Conservation (phyloP, 139 green algal species). For the Asterochloris sp. region DNA sequence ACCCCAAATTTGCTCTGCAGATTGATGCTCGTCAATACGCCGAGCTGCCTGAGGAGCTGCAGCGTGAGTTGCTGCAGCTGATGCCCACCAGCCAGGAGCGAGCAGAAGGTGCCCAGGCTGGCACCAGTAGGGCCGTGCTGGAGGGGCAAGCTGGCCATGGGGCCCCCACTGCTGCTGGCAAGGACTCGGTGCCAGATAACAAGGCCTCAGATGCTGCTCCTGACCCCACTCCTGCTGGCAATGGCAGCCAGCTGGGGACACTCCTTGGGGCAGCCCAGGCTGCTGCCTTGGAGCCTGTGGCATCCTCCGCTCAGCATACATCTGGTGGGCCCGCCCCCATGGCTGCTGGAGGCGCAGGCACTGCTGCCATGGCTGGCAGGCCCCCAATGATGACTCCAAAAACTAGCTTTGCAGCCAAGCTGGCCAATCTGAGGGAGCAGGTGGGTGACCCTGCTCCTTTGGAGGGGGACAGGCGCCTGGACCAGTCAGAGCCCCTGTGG, state of each 20-base stretch:
- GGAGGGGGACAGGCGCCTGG: no score
- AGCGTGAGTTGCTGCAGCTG: slow-evolving; percentile 23
- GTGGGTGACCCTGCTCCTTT: no score
- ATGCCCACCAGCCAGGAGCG: not conserved
- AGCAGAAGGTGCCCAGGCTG: not conserved
- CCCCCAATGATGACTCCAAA: no score
- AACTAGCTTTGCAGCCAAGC: no score
- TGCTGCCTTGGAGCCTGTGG: not conserved
- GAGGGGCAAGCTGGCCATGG: not conserved
- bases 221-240: not conserved
- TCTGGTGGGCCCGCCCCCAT: no score
- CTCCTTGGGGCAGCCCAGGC: not conserved
- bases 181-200: not conserved
- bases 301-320: not conserved
- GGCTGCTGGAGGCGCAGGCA: no score
- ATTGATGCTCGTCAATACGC: slow-evolving; percentile 33
- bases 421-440: no score
- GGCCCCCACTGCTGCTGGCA: not conserved
- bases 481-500: no score
- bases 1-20: not conserved
- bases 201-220: not conserved
- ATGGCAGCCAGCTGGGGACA: not conserved
- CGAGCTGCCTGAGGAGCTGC: slow-evolving; percentile 31
- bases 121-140: not conserved
- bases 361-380: no score